Evolutionary conservation across 768 basidiomycete genomes (phyloP).

Genomic region (Boletus sensibilis): DNA sequence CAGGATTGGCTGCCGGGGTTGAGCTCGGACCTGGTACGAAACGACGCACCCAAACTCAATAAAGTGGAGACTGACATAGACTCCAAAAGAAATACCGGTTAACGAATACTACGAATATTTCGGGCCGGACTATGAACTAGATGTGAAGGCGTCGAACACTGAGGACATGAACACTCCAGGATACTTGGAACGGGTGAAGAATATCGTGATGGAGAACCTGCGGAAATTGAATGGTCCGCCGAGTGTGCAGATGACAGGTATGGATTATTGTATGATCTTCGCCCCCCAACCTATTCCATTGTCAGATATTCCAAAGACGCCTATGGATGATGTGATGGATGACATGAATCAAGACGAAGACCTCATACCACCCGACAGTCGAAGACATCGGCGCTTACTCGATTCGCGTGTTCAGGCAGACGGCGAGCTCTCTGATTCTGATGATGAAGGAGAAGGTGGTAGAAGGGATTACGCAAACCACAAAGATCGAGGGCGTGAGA

Average conservation of each 20-base stretch:
- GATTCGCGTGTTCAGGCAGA: constrained; percentile 83
- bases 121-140: constrained; percentile 94
- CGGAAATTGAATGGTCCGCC: constrained; percentile 86
- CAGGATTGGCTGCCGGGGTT: constrained; percentile 95
- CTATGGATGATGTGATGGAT: constrained; percentile 83
- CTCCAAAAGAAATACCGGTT: constrained; percentile 83
- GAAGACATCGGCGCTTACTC: constrained; percentile 72
- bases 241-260: constrained; percentile 88
- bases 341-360: constrained; percentile 84
- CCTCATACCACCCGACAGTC: constrained; percentile 69
- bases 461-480: constrained; percentile 67
- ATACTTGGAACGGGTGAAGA: constrained; percentile 91
- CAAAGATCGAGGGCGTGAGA: constrained; percentile 48
- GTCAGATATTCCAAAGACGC: constrained; percentile 78
- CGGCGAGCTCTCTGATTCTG: constrained; percentile 92
- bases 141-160: constrained; percentile 92
- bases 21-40: constrained; percentile 78
- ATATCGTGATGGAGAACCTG: constrained; percentile 89
- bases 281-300: not conserved
- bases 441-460: constrained; percentile 93
- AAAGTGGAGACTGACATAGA: constrained; percentile 3
- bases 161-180: constrained; percentile 93
- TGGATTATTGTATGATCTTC: constrained; percentile 13
- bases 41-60: not conserved
- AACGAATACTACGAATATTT: constrained; percentile 99